A percentile compares a stretch with the other conserved stretches of the same genome.
phyloP scores from a whole-genome alignment of 2,329 filamentous ascomycete species.

The Ophiostoma sp. region DNA sequence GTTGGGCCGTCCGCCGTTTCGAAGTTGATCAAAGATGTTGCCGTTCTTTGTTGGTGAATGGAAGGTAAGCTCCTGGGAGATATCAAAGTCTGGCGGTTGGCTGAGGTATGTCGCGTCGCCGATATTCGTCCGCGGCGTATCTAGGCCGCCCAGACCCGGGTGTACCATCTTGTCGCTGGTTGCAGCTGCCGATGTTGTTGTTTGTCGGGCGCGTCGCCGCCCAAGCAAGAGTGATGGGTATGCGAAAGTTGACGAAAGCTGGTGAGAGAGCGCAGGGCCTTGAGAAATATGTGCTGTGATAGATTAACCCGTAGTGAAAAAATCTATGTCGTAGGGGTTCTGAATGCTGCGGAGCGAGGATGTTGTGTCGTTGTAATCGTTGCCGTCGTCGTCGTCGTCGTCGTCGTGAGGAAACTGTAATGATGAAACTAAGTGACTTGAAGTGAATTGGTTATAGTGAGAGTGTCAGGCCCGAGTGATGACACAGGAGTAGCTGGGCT shows the following conservation, averaged over 20 bases:
- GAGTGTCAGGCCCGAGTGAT: neutral
- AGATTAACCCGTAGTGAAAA: too few relatives aligned
- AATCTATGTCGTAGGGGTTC: neutral
- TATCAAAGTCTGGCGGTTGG: constrained; percentile 67
- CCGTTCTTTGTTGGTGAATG: constrained; percentile 70
- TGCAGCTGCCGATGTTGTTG: neutral
- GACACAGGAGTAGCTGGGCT: neutral
- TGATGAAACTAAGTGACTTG: constrained; percentile 1
- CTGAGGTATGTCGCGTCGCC: constrained; percentile 78
- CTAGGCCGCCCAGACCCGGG: constrained; percentile 60
- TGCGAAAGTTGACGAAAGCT: neutral
- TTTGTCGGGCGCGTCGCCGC: neutral
- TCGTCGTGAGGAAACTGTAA: constrained; percentile 1
- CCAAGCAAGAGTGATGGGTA: neutral
- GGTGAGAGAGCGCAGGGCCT: too few relatives aligned
- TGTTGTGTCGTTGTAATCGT: neutral
- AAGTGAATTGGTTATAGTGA: neutral
- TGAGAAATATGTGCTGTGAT: too few relatives aligned
- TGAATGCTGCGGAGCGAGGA: too few relatives aligned
- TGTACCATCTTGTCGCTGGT: constrained; percentile 54
- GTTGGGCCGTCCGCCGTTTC: constrained; percentile 57
- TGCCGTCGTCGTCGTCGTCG: neutral
- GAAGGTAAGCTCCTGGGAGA: constrained; percentile 84
- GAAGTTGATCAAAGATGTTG: constrained; percentile 70
- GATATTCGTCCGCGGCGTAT: constrained; percentile 79